Conservation (phyloP, 495 filamentous ascomycete species). For the Aspergillus leporis region DNA sequence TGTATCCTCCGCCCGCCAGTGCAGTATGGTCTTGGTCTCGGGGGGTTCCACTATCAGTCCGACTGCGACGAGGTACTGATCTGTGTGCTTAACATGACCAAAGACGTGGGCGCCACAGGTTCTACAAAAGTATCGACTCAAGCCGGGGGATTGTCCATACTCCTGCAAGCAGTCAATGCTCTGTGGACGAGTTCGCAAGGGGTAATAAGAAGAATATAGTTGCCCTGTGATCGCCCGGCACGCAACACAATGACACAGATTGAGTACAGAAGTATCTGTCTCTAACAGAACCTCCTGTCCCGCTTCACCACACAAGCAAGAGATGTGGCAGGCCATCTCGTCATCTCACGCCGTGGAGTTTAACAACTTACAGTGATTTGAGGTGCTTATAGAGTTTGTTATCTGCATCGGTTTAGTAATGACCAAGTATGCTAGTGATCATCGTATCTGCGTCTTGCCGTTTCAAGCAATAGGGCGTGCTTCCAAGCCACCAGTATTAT, state of each 20-base stretch:
- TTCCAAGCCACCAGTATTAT: background rate
- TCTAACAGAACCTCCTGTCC: conserved; percentile 43
- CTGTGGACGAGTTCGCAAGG: conserved; percentile 34
- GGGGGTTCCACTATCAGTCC: conserved; percentile 37
- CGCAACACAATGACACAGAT: conserved; percentile 64
- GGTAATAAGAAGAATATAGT: conserved; percentile 55
- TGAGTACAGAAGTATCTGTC: conserved; percentile 29
- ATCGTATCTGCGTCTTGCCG: background rate
- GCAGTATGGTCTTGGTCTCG: conserved; percentile 40
- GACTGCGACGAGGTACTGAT: conserved; percentile 44
- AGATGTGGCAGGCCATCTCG: conserved; percentile 31
- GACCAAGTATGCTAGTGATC: background rate
- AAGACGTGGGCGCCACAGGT: conserved; percentile 69
- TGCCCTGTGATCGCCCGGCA: conserved; percentile 63
- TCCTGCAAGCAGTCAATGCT: conserved; percentile 39
- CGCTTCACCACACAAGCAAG: conserved; percentile 59
- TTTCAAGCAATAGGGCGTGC: background rate
- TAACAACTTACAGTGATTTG: background rate
- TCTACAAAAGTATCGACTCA: conserved; percentile 66
- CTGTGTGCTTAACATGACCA: conserved; percentile 27
- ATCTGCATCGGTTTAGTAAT: background rate
- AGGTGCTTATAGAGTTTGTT: background rate
- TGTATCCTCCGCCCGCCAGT: conserved; percentile 53
- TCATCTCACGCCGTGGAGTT: conserved; percentile 4
- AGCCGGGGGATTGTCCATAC: conserved; percentile 49